These are phyloP conservation scores for Toxicodendron radicans DNA, from an alignment of 345 rosid genomes.

Conservation along the genomic window DNA sequence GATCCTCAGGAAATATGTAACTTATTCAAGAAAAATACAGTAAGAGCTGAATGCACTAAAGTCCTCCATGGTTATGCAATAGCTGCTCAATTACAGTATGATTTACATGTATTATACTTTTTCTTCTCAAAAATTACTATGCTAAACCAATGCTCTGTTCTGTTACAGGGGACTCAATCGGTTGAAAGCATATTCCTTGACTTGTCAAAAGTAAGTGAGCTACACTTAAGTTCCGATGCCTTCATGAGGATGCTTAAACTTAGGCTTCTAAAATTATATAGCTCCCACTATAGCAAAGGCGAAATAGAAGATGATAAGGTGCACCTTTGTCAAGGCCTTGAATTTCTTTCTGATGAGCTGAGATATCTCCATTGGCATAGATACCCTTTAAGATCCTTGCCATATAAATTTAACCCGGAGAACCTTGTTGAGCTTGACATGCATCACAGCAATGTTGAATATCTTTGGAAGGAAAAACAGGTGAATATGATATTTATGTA, in stretches of 20 bases:
- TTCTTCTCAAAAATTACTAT: background rate
- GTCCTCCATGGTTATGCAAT: background rate
- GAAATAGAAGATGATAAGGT: slow-evolving; percentile 1
- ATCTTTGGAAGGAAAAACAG: background rate
- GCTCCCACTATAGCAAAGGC: background rate
- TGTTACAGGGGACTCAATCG: background rate
- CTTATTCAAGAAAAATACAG: slow-evolving; percentile 11
- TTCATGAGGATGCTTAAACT: background rate
- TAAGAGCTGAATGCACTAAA: background rate
- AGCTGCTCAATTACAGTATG: background rate
- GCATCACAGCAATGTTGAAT: slow-evolving; percentile 2
- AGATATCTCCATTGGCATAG: slow-evolving; percentile 2
- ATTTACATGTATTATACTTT: background rate
- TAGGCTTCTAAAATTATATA: background rate
- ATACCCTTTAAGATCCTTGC: background rate
- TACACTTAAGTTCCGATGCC: background rate
- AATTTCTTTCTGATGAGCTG: slow-evolving; percentile 14
- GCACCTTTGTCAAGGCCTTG: background rate
- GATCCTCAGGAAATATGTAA: background rate
- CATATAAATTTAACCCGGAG: background rate
- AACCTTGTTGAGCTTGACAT: slow-evolving; percentile 8
- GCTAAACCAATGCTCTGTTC: background rate
- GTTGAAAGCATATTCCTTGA: background rate
- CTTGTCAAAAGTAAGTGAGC: background rate
- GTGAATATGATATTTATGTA: background rate